These are phyloP conservation scores for Collariella sp. DNA, from an alignment of 495 filamentous ascomycete species.

Conservation along the genomic window DNA sequence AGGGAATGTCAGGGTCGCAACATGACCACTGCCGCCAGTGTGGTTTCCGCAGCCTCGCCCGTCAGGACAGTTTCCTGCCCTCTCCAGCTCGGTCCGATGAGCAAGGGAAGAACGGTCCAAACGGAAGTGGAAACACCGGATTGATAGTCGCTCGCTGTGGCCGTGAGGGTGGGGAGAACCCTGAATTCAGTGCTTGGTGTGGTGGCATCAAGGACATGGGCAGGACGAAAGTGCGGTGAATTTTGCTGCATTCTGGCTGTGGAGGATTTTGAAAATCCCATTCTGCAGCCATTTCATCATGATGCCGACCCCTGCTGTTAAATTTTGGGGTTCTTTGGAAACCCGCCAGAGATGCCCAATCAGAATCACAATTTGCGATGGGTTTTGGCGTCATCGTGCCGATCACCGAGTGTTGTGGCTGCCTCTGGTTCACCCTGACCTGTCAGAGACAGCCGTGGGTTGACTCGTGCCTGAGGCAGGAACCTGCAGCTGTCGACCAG, in stretches of 20 bases:
- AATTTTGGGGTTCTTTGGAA: background rate
- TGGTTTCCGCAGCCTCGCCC: background rate
- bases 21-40: background rate
- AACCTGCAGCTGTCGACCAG: background rate
- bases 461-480: background rate
- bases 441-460: background rate
- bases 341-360: background rate
- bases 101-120: too few species aligned
- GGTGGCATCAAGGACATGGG: too few species aligned
- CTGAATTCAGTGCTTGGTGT: too few species aligned
- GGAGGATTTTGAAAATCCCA: background rate
- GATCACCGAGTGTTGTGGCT: background rate
- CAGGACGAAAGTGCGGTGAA: too few species aligned
- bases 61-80: too few species aligned
- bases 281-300: background rate
- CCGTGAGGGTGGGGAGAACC: too few species aligned
- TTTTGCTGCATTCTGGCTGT: background rate
- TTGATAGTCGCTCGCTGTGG: too few species aligned
- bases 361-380: background rate
- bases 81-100: too few species aligned
- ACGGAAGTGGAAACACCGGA: too few species aligned
- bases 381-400: conserved; percentile 5
- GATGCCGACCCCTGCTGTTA: background rate
- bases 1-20: background rate
- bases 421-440: background rate